phyloP scores from a whole-genome alignment of 306 rosid species.

The Fagus sylvatica region DNA sequence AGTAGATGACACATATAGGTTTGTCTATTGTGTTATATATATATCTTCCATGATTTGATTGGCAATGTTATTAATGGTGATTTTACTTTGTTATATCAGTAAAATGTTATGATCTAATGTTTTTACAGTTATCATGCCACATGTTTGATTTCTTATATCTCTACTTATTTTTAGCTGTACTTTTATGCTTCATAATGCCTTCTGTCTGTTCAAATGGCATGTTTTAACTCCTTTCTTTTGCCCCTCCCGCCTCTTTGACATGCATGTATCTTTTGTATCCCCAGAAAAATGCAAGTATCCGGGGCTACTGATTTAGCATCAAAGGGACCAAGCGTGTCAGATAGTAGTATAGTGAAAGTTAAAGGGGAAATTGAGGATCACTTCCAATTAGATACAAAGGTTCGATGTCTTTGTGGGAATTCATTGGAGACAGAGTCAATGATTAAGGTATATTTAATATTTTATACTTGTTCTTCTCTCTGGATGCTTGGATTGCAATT shows the following conservation, averaged over 20 bases:
- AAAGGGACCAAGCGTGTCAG: conserved; percentile 77
- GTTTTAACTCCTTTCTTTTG: background rate
- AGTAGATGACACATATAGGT: conserved; percentile 92
- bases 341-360: conserved; percentile 73
- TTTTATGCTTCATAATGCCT: background rate
- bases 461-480: conserved; percentile 12
- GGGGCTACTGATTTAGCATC: conserved; percentile 93
- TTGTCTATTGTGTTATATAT: conserved; percentile 35
- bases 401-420: conserved; percentile 92
- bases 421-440: conserved; percentile 72
- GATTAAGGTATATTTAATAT: conserved; percentile 66
- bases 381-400: conserved; percentile 61
- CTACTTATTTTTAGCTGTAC: background rate
- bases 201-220: background rate
- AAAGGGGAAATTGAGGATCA: conserved; percentile 83
- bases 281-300: conserved; percentile 94
- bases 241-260: background rate
- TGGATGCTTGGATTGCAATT: conserved; percentile 2
- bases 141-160: background rate
- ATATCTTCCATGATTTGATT: background rate
- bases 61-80: background rate
- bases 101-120: background rate
- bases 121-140: background rate
- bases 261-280: conserved; percentile 17
- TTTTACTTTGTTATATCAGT: background rate